These are phyloP conservation scores for Flaveria trinervia DNA, from an alignment of 129 eudicot genomes.

Conservation along the genomic window DNA sequence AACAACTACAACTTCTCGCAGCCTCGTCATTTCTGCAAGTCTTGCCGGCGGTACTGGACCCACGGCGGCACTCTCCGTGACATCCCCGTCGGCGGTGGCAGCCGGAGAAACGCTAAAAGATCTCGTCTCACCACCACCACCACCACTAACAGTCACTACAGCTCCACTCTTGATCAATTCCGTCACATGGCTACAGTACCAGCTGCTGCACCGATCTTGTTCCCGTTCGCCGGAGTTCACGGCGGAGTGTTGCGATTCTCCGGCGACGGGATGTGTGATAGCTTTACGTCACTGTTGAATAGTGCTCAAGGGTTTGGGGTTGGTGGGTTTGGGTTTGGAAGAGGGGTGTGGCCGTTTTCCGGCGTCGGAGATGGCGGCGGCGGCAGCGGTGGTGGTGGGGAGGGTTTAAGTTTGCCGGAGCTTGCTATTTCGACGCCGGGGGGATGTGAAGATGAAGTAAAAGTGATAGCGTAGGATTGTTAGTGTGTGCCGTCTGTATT, in stretches of 20 bases:
- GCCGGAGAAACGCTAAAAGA: conserved; percentile 67
- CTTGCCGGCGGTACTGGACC: conserved; percentile 82
- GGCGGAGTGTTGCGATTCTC: conserved; percentile 34
- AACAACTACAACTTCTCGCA: conserved; percentile 93
- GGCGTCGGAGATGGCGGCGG: conserved; percentile 31
- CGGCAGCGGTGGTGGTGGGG: conserved; percentile 44
- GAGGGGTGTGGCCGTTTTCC: conserved; percentile 55
- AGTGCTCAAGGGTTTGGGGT: conserved; percentile 40
- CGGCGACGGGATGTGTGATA: conserved; percentile 48
- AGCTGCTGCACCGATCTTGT: conserved; percentile 36
- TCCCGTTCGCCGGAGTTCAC: conserved; percentile 46
- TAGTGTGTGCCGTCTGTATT: conserved; percentile 20
- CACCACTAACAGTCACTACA: not conserved
- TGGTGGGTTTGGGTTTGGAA: conserved; percentile 51
- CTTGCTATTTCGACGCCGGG: conserved; percentile 75
- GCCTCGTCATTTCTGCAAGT: conserved; percentile 83
- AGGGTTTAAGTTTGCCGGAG: conserved; percentile 61
- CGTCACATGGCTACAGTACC: conserved; percentile 35
- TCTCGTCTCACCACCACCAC: conserved; percentile 25
- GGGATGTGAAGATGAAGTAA: conserved; percentile 45
- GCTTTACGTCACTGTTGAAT: conserved; percentile 65
- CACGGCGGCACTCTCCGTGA: conserved; percentile 80
- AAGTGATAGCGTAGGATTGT: conserved; percentile 30
- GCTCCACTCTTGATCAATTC: conserved; percentile 22
- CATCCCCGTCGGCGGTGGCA: conserved; percentile 72